A percentile compares a stretch with the other conserved stretches of the same genome.
Evolutionary conservation across 768 basidiomycete species (phyloP).

Genomic region (Pisolithus orientalis): DNA sequence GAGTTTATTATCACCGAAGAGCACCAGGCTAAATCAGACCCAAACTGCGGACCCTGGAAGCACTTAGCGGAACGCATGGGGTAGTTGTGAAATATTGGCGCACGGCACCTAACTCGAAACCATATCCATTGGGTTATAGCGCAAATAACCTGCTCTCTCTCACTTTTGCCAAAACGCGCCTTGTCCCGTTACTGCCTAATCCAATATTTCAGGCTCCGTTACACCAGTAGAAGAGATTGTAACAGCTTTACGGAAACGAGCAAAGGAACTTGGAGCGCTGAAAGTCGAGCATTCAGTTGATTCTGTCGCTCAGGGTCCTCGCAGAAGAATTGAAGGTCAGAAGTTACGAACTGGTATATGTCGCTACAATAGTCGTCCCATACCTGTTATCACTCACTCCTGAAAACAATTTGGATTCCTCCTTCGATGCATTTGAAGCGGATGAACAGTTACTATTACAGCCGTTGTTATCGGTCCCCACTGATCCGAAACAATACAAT

Average conservation of each 20-base stretch:
- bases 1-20: conserved; percentile 77
- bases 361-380: conserved; percentile 48
- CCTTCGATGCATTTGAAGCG: conserved; percentile 50
- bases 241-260: conserved; percentile 43
- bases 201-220: conserved; percentile 67
- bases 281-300: conserved; percentile 69
- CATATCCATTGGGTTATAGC: conserved; percentile 56
- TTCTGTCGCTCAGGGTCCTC: conserved; percentile 76
- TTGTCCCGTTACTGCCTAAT: conserved; percentile 69
- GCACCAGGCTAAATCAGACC: conserved; percentile 55
- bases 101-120: conserved; percentile 39
- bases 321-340: conserved; percentile 62
- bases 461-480: conserved; percentile 51
- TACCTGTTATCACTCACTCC: conserved; percentile 61
- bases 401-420: conserved; percentile 37
- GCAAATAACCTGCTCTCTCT: conserved; percentile 54
- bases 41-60: conserved; percentile 76
- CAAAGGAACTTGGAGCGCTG: conserved; percentile 43
- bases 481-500: conserved; percentile 38
- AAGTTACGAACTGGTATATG: conserved; percentile 70
- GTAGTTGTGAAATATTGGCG: conserved; percentile 57
- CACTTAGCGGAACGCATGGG: conserved; percentile 54
- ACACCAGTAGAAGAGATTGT: conserved; percentile 55
- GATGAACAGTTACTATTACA: conserved; percentile 58
- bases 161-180: conserved; percentile 57